Evolutionary conservation across 768 basidiomycete species (phyloP).

Genomic region (Galerina sulciceps): DNA sequence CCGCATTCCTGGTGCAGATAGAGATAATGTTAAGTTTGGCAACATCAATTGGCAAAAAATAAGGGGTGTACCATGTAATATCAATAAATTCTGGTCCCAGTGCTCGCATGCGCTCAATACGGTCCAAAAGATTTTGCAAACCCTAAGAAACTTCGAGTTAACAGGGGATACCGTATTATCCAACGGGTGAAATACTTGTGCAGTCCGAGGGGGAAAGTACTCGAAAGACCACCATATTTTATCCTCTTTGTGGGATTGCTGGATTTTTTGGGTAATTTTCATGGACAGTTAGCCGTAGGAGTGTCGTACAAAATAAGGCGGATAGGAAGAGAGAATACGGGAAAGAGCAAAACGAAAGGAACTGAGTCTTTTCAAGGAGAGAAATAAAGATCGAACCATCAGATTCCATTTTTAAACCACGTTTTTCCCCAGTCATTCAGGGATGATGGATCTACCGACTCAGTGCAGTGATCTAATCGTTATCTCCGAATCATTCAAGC

Average conservation of each 20-base stretch:
- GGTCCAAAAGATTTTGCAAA: conserved; percentile 94
- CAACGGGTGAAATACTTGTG: conserved; percentile 64
- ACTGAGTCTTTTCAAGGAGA: background rate
- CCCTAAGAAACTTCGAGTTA: conserved; percentile 50
- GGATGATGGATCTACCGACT: conserved; percentile 10
- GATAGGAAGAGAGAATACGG: conserved; percentile 25
- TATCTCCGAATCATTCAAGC: conserved; percentile 4
- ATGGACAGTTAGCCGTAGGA: conserved; percentile 46
- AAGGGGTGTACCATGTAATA: conserved; percentile 88
- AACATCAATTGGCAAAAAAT: background rate
- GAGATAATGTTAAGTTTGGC: conserved; percentile 1
- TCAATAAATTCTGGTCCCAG: conserved; percentile 98
- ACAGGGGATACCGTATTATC: background rate
- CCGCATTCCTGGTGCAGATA: conserved; percentile 78
- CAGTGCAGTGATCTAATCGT: background rate
- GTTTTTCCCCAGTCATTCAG: conserved; percentile 23
- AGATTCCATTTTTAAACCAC: conserved; percentile 29
- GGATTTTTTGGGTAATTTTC: conserved; percentile 96
- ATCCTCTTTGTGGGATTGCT: conserved; percentile 81
- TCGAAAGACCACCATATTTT: conserved; percentile 99
- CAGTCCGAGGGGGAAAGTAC: conserved; percentile 95
- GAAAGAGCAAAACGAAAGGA: conserved; percentile 11
- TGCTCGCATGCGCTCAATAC: conserved; percentile 97
- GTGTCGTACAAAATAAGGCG: conserved; percentile 20
- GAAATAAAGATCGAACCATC: conserved; percentile 34